Conservation (phyloP, 305 asterid genomes). For the Solanum hybrid region DNA sequence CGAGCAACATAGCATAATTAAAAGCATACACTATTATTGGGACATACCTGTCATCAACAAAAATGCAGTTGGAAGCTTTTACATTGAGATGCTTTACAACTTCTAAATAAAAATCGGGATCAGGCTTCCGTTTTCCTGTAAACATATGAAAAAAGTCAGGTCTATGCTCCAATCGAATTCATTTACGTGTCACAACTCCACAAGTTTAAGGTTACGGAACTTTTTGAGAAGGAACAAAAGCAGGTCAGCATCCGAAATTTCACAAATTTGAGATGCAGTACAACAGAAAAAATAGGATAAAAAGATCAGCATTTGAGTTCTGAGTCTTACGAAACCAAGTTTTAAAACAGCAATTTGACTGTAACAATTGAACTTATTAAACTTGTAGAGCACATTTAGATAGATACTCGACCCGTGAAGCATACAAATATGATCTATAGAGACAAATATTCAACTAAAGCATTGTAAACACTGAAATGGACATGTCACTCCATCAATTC, state of each 20-base stretch:
- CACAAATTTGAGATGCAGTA: background rate
- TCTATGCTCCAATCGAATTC: background rate
- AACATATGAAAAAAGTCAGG: background rate
- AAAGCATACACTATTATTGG: background rate
- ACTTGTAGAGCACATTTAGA: background rate
- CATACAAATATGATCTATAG: background rate
- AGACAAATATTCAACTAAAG: background rate
- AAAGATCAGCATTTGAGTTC: background rate
- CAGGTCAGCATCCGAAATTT: background rate
- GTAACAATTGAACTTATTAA: background rate
- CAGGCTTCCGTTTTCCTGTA: constrained; percentile 91
- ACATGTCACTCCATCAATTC: background rate
- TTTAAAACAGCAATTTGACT: background rate
- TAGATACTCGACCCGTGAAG: background rate
- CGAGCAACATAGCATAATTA: background rate
- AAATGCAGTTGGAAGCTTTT: constrained; percentile 59
- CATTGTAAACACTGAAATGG: background rate
- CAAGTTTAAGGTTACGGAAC: background rate
- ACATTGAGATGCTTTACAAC: constrained; percentile 58
- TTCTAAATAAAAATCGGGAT: constrained; percentile 60
- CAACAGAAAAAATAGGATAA: too few relatives aligned
- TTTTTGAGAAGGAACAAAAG: background rate
- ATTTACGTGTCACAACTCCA: background rate
- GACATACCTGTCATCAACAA: constrained; percentile 82
- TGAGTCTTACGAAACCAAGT: background rate